These are phyloP conservation scores for Calycina herbarum DNA, from an alignment of 2,329 filamentous ascomycete species.

Conservation along the genomic window DNA sequence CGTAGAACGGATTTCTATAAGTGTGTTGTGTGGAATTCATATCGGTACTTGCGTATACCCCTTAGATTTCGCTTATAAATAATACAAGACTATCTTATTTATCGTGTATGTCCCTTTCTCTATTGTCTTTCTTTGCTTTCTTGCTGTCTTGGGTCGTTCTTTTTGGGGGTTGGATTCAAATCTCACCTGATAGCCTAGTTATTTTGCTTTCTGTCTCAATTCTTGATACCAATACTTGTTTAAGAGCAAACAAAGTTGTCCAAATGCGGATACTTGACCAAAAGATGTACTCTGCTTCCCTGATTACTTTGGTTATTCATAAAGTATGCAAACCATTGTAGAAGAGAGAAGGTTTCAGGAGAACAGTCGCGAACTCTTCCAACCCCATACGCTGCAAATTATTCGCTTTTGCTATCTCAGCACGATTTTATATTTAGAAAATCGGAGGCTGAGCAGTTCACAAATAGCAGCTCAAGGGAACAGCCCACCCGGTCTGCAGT, in stretches of 20 bases:
- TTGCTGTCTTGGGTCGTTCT: background rate
- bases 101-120: background rate
- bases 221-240: too few relatives aligned
- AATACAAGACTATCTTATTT: conserved; percentile 5
- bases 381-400: background rate
- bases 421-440: conserved; percentile 6
- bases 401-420: background rate
- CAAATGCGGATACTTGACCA: too few relatives aligned
- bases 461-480: background rate
- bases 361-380: background rate
- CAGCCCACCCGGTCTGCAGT: background rate
- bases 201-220: too few relatives aligned
- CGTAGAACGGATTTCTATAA: conserved; percentile 11
- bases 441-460: background rate
- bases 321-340: too few relatives aligned
- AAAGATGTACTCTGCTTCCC: too few relatives aligned
- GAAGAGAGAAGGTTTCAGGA: too few relatives aligned
- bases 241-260: too few relatives aligned
- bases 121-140: background rate
- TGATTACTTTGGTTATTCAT: too few relatives aligned
- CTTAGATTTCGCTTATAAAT: conserved; percentile 13
- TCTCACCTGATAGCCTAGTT: too few relatives aligned
- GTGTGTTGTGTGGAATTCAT: conserved; percentile 8
- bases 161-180: background rate
- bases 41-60: conserved; percentile 22